Evolutionary conservation across 2,329 filamentous ascomycete species (phyloP).

Genomic region (Curvularia verruculosa): DNA sequence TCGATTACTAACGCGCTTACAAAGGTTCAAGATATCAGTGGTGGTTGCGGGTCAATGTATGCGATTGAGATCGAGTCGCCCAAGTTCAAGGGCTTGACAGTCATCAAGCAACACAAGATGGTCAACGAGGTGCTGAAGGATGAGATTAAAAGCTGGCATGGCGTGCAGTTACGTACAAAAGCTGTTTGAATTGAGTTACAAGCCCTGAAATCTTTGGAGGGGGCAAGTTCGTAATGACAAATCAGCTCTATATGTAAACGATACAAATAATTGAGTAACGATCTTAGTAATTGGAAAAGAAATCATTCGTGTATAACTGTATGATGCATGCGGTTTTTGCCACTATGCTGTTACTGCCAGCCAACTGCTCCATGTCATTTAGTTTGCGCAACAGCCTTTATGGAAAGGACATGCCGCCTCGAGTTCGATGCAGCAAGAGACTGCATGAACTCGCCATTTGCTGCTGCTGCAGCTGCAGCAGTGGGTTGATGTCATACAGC

Average conservation of each 20-base stretch:
- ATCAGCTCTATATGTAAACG: not conserved
- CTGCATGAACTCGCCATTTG: too few relatives aligned
- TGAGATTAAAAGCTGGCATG: constrained; percentile 81
- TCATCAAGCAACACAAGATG: constrained; percentile 82
- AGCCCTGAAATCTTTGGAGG: not conserved
- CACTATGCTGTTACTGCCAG: too few relatives aligned
- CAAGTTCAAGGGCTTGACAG: constrained; percentile 70
- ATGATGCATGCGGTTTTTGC: too few relatives aligned
- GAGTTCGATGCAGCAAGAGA: too few relatives aligned
- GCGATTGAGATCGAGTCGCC: constrained; percentile 77
- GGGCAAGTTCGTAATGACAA: not conserved
- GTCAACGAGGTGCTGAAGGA: constrained; percentile 77
- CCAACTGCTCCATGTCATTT: too few relatives aligned
- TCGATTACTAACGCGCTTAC: constrained; percentile 21
- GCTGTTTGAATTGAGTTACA: constrained; percentile 45
- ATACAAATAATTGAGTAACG: not conserved
- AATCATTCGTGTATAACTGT: too few relatives aligned
- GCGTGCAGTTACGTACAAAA: constrained; percentile 78
- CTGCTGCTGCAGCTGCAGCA: too few relatives aligned
- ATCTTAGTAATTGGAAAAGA: too few relatives aligned
- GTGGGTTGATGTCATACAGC: too few relatives aligned
- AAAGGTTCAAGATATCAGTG: constrained; percentile 78
- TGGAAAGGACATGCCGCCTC: too few relatives aligned
- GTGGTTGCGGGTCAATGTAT: constrained; percentile 88
- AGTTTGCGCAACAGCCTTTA: too few relatives aligned